Evolutionary conservation across 768 basidiomycete genomes (phyloP), one percentile per base, ranked within the genome.

Genomic region (Mycena alexandri): DNA sequence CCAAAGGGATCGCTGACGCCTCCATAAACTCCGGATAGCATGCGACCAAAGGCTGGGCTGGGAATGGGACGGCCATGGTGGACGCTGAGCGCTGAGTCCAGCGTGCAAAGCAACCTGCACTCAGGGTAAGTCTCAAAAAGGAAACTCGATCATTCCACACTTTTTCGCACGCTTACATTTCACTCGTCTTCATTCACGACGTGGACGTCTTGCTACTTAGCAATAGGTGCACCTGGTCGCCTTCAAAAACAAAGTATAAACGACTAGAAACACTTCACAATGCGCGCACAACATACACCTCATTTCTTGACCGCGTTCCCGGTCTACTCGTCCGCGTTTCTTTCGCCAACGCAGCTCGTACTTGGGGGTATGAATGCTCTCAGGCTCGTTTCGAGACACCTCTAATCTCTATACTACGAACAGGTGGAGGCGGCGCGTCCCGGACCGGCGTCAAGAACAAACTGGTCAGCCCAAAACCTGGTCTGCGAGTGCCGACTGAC

Each of bases 361-460:
- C 83, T 97, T 8, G 97, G 95, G 2, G 98, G 29, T 29, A 29
- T 6, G 29, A 29, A 29, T 29, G 29, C 29, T 6, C 29, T 29
- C 29, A 3, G 29, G 29, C 29, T 29, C 29, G 29, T 29, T 29
- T 29, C 29, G 29, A 29, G 29, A 29, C 6, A 6, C 29, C 29
- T 29, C 29, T 29, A 29, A 29, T 29, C 3, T 29, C 29, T 29
- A 6, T 29, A 29, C 29, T 29, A 29, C 29, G 29, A 29, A 29
- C 29, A 29, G 29, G 96, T 5, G 98, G 98, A 21, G 93, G 93
- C 2, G 97, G 97, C 19, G 86, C 93, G 14, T 89, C 92, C 12
- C 87, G 87, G 68, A 95, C 87, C 58, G 98, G 98, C 5, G 92
- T 99, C 67, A 94, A 95, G 83, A 99, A 99, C 81, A 94, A 95